Percentiles rank a stretch among this genome's conserved stretches.
Conservation (phyloP, 2,329 filamentous ascomycete species). For the Aureobasidium subglaciale region DNA sequence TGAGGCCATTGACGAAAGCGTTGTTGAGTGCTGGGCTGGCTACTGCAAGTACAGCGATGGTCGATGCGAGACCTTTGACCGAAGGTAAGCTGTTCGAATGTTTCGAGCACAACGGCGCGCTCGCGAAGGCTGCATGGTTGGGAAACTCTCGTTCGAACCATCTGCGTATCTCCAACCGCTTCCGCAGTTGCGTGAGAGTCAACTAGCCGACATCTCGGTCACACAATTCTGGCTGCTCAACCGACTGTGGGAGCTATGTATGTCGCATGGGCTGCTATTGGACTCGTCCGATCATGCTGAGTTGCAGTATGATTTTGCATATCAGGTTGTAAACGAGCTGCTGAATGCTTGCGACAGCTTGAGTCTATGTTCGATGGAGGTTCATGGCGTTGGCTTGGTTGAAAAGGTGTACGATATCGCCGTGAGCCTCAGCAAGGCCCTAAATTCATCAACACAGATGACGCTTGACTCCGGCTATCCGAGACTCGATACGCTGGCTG, state of each 20-base stretch:
- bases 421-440: conserved; percentile 21
- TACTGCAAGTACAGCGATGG: conserved; percentile 29
- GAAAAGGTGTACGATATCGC: conserved; percentile 37
- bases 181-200: conserved; percentile 29
- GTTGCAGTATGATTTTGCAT: conserved; percentile 32
- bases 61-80: conserved; percentile 30
- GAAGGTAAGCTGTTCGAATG: conserved; percentile 27
- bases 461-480: conserved; percentile 14
- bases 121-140: conserved; percentile 27
- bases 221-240: conserved; percentile 40
- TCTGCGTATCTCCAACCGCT: conserved; percentile 24
- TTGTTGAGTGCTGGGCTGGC: conserved; percentile 38
- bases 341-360: not conserved
- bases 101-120: conserved; percentile 24
- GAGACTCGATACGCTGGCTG: not conserved
- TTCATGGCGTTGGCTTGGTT: conserved; percentile 35
- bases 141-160: conserved; percentile 33
- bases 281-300: conserved; percentile 31
- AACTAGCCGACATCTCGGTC: conserved; percentile 37
- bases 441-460: conserved; percentile 18
- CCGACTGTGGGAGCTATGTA: conserved; percentile 36
- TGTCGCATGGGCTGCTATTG: conserved; percentile 33
- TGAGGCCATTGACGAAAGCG: conserved; percentile 39
- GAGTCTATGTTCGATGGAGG: conserved; percentile 33
- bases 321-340: not conserved